These are phyloP conservation scores for Orbilia javanica DNA, from an alignment of 2,329 filamentous ascomycete genomes.

Conservation along the genomic window DNA sequence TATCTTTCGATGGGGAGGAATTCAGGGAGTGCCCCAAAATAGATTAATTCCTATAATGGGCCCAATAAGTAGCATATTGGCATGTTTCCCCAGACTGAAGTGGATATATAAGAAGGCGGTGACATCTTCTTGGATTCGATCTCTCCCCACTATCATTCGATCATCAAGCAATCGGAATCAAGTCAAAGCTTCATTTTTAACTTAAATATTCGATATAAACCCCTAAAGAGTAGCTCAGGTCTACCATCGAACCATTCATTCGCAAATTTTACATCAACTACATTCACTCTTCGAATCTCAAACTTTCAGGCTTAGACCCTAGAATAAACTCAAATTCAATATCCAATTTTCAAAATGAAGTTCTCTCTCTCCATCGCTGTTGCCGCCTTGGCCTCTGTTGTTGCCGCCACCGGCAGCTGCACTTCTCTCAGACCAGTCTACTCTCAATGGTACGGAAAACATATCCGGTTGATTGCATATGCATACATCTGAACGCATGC, in stretches of 20 bases:
- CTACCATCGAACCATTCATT: conserved; percentile 49
- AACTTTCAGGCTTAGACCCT: conserved; percentile 15
- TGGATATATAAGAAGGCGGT: conserved; percentile 44
- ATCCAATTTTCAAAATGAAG: conserved; percentile 46
- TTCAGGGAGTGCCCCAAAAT: conserved; percentile 39
- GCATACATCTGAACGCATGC: neutral
- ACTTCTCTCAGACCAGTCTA: conserved; percentile 26
- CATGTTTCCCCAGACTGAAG: conserved; percentile 25
- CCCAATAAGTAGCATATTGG: neutral
- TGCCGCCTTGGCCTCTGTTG: conserved; percentile 21
- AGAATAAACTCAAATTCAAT: too few species aligned
- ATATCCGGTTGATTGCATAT: neutral
- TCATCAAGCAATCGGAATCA: conserved; percentile 17
- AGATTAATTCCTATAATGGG: conserved; percentile 26
- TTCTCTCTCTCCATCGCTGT: conserved; percentile 20
- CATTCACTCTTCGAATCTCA: conserved; percentile 22
- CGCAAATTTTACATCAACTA: conserved; percentile 2
- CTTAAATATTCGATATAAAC: conserved; percentile 8
- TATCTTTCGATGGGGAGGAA: conserved; percentile 9
- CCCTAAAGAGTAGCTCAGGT: conserved; percentile 36
- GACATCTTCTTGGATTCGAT: conserved; percentile 12
- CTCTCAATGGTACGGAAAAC: conserved; percentile 34
- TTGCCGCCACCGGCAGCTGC: neutral
- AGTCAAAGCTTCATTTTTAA: conserved; percentile 1
- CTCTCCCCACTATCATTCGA: conserved; percentile 49